phyloP scores from a whole-genome alignment of 1,139 yeast species.

The Hemisphaericaspora lyxosophila region DNA sequence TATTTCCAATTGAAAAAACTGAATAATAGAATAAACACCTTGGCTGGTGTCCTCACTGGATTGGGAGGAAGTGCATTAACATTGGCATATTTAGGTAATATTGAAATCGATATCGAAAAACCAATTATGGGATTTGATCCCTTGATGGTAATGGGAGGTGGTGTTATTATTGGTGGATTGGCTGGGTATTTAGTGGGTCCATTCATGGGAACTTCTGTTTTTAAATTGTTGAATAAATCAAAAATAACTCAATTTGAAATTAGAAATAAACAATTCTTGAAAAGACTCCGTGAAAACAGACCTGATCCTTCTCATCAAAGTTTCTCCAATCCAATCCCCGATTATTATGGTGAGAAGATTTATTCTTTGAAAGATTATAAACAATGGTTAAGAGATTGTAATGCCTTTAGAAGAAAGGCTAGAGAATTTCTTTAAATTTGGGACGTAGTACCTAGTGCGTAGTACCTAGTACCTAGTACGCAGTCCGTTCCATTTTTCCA shows the following conservation, averaged over 20 bases:
- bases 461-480: too few species aligned
- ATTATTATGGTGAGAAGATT: conserved; percentile 94
- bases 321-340: conserved; percentile 94
- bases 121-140: conserved; percentile 86
- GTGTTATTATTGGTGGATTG: conserved; percentile 66
- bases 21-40: conserved; percentile 68
- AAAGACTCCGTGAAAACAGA: conserved; percentile 71
- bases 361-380: conserved; percentile 83
- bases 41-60: conserved; percentile 68
- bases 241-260: conserved; percentile 45
- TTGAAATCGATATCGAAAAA: conserved; percentile 82
- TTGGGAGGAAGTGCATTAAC: conserved; percentile 67
- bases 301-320: conserved; percentile 94
- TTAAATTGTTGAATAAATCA: conserved; percentile 54
- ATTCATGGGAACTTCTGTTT: conserved; percentile 67
- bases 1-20: conserved; percentile 75
- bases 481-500: too few species aligned
- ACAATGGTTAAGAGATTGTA: conserved; percentile 95
- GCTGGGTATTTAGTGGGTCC: conserved; percentile 87
- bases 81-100: conserved; percentile 73
- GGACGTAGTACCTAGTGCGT: too few species aligned
- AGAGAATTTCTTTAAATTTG: conserved; percentile 62
- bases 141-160: conserved; percentile 69
- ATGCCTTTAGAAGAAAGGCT: conserved; percentile 83
- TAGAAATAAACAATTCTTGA: conserved; percentile 73